phyloP scores from a whole-genome alignment of 306 rosid species.

The Acmispon strigosus region DNA sequence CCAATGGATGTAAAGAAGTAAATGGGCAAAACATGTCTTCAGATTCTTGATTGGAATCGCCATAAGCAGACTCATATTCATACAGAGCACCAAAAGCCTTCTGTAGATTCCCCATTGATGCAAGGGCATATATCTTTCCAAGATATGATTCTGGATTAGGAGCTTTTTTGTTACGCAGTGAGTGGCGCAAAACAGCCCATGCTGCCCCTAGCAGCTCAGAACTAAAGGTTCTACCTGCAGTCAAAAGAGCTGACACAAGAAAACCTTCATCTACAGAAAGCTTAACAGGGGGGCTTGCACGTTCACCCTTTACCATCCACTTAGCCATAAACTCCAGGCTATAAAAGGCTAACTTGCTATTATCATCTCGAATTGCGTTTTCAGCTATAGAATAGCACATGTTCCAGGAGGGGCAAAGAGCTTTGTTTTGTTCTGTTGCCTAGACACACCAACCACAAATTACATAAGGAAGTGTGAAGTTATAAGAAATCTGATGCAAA shows the following conservation, averaged over 20 bases:
- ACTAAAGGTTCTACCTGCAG: constrained; percentile 74
- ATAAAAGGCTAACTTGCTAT: constrained; percentile 72
- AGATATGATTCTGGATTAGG: constrained; percentile 89
- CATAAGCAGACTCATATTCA: constrained; percentile 69
- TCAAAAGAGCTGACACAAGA: constrained; percentile 58
- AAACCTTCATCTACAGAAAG: constrained; percentile 86
- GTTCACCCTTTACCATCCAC: constrained; percentile 84
- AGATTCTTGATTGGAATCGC: constrained; percentile 46
- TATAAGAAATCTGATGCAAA: neutral
- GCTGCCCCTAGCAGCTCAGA: constrained; percentile 64
- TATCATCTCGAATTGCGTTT: constrained; percentile 55
- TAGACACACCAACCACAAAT: constrained; percentile 35
- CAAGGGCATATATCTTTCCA: constrained; percentile 74
- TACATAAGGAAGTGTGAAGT: constrained; percentile 15
- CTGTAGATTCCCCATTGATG: constrained; percentile 67
- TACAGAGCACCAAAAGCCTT: constrained; percentile 67
- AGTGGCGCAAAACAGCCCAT: constrained; percentile 76
- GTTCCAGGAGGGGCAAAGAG: constrained; percentile 86
- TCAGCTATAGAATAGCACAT: constrained; percentile 61
- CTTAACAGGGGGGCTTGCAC: constrained; percentile 47
- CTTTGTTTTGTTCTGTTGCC: constrained; percentile 84
- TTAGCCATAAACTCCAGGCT: constrained; percentile 78
- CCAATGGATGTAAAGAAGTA: constrained; percentile 80
- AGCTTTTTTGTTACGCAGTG: constrained; percentile 67
- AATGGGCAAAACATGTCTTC: constrained; percentile 85